These are phyloP conservation scores for Penicillium sp. DNA, from an alignment of 2,329 filamentous ascomycete genomes.

Conservation along the genomic window DNA sequence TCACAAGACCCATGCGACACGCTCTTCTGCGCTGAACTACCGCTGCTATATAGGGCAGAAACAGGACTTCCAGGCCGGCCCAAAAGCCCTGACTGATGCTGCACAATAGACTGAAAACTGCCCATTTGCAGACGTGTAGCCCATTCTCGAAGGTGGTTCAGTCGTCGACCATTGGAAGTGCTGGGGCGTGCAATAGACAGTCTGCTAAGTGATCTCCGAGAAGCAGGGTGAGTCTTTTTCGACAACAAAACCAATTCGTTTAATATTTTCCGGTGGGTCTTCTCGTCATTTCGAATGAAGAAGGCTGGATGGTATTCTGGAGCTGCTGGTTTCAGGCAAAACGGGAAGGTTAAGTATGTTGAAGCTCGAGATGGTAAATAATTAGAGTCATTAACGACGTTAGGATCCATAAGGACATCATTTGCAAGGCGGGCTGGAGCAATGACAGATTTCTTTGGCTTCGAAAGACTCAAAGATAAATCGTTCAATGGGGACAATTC, in stretches of 20 bases:
- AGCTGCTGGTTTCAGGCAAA: neutral
- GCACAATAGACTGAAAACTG: slow-evolving; percentile 16
- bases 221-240: neutral
- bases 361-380: neutral
- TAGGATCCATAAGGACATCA: neutral
- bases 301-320: neutral
- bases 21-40: neutral
- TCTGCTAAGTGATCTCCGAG: neutral
- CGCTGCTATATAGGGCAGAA: slow-evolving; percentile 24
- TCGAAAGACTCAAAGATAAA: neutral
- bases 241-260: neutral
- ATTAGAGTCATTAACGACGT: neutral
- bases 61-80: slow-evolving; percentile 36
- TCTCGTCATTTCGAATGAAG: neutral
- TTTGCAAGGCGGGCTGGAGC: neutral
- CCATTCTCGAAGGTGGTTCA: slow-evolving; percentile 24
- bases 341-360: slow-evolving; percentile 6
- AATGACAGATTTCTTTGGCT: neutral
- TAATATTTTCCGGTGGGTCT: neutral
- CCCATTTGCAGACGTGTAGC: slow-evolving; percentile 35
- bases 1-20: neutral
- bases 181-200: neutral
- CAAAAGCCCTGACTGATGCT: slow-evolving; percentile 18
- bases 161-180: neutral
- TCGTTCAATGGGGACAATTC: neutral